Base-by-base conservation (phyloP, 495 filamentous ascomycete species). In the Apiosordaria backusii region DNA sequence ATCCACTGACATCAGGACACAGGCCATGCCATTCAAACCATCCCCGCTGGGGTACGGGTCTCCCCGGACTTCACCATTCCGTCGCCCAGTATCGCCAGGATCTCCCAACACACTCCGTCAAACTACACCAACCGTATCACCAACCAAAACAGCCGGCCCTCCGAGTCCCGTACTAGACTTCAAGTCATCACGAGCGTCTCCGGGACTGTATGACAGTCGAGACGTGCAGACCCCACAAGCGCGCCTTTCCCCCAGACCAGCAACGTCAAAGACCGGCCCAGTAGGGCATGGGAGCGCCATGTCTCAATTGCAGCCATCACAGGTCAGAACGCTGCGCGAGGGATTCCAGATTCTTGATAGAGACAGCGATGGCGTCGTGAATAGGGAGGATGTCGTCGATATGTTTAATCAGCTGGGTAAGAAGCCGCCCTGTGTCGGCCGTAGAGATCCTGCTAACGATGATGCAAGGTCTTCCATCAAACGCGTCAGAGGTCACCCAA, bases 281-380 rank as follows among this genome's bases (percentile, higher is more conserved):
- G 63, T 67, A 16, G 65, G 59, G 23, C 66, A 68, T 22, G 79
- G 78, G 27, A 90, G 86, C 71, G 84, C 87, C 0, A 75, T 91
- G 19, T 82, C 85, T 0, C 87, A 87, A 62, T 68, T 92, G 55
- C 84, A 88, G 19, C 82, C 89, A 10, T 79, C 88, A 22, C 90
- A 91, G 72, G 83, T 92, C 5, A 80, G 88, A 61, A 87, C 90
- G 64, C 85, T 97, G 77, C 84, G 92, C 63, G 92, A 96, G 72
- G 90, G 88, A 0, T 97, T 96, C 76, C 88, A 92, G 75, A 90
- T 96, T 59, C 82, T 97, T 26, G 93, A 97, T 71, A 82, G 90
- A 66, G 86, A 92, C 77, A 90, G 89, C 74, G 89, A 92, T 70
- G 91, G 91, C 18, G 77, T 82, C 24, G 85, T 97, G 60, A 87